Conservation (phyloP, 495 filamentous ascomycete species). For the Penicillium psychrofluorescens region DNA sequence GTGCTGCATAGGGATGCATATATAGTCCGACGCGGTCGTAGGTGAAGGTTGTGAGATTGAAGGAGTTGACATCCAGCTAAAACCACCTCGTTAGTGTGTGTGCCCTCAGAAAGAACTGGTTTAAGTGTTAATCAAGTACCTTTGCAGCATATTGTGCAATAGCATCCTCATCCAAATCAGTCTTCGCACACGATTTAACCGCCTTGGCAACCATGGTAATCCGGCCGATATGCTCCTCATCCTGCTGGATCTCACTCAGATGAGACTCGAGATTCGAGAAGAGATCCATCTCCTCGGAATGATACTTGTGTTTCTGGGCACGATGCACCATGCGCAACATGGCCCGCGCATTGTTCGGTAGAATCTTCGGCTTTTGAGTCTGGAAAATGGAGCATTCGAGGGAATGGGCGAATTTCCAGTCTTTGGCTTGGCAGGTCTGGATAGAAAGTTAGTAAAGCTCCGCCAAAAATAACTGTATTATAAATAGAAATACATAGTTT, state of each 20-base stretch:
- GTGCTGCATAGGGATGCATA: constrained; percentile 48
- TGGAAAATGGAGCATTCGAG: constrained; percentile 51
- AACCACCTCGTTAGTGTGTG: background rate
- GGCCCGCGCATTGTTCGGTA: constrained; percentile 52
- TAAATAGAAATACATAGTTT: background rate
- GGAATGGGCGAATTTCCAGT: constrained; percentile 56
- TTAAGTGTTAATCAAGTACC: constrained; percentile 8
- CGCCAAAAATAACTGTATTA: background rate
- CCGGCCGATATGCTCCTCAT: constrained; percentile 34
- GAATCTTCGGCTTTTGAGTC: constrained; percentile 35
- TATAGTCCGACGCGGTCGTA: constrained; percentile 57
- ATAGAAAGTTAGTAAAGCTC: constrained; percentile 3
- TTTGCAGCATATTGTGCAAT: constrained; percentile 35
- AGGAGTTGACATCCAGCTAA: constrained; percentile 49
- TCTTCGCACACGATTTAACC: constrained; percentile 43
- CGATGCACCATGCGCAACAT: constrained; percentile 46
- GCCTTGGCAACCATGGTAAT: constrained; percentile 48
- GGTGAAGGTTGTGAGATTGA: constrained; percentile 51
- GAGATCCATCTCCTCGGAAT: constrained; percentile 26
- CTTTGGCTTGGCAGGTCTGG: constrained; percentile 54
- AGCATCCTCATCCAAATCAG: constrained; percentile 28
- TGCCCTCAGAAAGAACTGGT: background rate
- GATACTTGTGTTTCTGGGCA: constrained; percentile 22
- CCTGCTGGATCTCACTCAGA: constrained; percentile 30
- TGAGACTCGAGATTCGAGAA: constrained; percentile 44